Evolutionary conservation across 2,329 filamentous ascomycete genomes (phyloP).

Genomic region (Aurifilum marmelostoma): DNA sequence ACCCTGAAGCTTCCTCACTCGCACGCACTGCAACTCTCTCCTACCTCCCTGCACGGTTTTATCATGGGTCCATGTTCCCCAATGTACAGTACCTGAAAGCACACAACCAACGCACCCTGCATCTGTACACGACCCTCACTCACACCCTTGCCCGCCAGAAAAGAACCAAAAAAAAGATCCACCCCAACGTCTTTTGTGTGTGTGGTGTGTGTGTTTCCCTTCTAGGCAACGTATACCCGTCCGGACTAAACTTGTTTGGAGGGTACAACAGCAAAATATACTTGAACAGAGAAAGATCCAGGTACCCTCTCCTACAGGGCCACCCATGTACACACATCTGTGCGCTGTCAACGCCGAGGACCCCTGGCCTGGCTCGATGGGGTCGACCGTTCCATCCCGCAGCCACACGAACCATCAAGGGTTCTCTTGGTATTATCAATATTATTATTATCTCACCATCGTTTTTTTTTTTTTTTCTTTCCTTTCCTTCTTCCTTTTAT

Average conservation of each 20-base stretch:
- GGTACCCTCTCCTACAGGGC: no score
- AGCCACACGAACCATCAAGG: constrained; percentile 21
- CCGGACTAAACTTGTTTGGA: not conserved
- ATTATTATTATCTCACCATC: no score
- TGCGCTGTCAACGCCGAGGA: constrained; percentile 12
- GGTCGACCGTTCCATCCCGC: constrained; percentile 23
- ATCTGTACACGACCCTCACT: not conserved
- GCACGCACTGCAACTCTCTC: no score
- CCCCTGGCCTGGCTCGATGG: not conserved
- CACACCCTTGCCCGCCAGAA: not conserved
- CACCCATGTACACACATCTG: constrained; percentile 5
- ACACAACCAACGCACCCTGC: not conserved
- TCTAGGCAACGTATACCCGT: not conserved
- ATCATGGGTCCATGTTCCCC: not conserved
- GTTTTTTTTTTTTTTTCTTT: not conserved
- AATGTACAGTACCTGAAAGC: not conserved
- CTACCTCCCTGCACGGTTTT: not conserved
- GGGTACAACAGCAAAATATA: no score
- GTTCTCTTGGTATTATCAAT: no score
- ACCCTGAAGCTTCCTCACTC: not conserved
- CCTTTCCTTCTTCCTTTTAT: not conserved
- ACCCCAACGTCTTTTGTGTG: no score
- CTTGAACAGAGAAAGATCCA: no score
- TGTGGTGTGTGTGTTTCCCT: not conserved
- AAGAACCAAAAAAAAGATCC: not conserved